These are phyloP conservation scores for Leishmania arabica DNA, from an alignment of 208 protist species.

Conservation along the genomic window DNA sequence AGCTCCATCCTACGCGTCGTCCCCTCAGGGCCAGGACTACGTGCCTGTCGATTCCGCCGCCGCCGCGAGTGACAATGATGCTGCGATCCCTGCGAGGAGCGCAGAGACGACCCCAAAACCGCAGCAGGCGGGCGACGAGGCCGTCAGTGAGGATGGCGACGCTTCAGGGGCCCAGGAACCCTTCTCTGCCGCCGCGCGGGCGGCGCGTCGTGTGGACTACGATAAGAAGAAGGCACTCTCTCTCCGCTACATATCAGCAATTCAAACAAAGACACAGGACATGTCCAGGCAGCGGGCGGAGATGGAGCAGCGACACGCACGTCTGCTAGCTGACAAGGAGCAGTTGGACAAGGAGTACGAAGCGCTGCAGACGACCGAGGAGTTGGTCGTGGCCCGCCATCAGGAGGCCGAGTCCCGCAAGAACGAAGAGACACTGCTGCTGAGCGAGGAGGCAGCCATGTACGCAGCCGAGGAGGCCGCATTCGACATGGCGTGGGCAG, in stretches of 20 bases:
- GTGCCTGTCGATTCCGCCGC: background rate
- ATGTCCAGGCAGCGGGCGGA: slow-evolving; percentile 17
- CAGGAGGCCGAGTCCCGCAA: slow-evolving; percentile 23
- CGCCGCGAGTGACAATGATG: background rate
- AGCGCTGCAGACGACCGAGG: slow-evolving; percentile 43
- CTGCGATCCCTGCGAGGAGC: background rate
- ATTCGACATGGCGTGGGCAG: slow-evolving; percentile 10
- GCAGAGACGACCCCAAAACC: background rate
- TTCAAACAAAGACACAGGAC: slow-evolving; percentile 21
- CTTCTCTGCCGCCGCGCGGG: slow-evolving; percentile 4
- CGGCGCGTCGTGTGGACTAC: slow-evolving; percentile 23
- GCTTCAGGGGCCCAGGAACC: background rate
- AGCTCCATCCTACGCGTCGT: no score
- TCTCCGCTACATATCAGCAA: slow-evolving; percentile 32
- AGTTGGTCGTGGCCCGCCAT: slow-evolving; percentile 40
- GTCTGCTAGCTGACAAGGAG: slow-evolving; percentile 30
- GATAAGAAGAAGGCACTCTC: slow-evolving; percentile 36
- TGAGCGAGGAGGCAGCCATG: slow-evolving; percentile 17
- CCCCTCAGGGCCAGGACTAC: background rate
- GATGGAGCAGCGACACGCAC: slow-evolving; percentile 21
- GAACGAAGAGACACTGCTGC: slow-evolving; percentile 22
- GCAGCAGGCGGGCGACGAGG: background rate
- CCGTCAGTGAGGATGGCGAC: background rate
- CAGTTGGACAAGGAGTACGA: slow-evolving; percentile 43
- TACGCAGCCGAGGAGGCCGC: slow-evolving; percentile 22